Evolutionary conservation across 768 basidiomycete species (phyloP).

Genomic region (Amanita jacksonii): DNA sequence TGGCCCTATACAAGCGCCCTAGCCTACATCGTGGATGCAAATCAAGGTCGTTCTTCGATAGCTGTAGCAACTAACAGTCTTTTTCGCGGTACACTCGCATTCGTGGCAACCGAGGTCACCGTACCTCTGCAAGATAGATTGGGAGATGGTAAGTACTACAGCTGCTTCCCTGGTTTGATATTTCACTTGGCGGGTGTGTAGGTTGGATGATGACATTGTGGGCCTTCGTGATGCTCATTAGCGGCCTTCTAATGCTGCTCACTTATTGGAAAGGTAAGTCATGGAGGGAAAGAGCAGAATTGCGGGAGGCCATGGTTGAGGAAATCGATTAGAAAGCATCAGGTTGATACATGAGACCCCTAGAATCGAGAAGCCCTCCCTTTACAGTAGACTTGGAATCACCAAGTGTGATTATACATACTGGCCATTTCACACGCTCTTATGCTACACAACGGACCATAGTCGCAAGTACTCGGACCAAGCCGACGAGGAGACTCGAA

Average conservation of each 20-base stretch:
- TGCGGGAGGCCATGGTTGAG: no score
- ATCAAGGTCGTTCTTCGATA: constrained; percentile 67
- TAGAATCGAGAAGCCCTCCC: no score
- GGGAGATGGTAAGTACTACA: constrained; percentile 11
- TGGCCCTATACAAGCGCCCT: constrained; percentile 55
- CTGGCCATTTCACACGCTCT: no score
- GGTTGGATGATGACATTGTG: constrained; percentile 65
- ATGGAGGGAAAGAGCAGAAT: constrained; percentile 37
- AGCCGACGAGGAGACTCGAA: no score
- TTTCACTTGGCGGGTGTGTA: constrained; percentile 30
- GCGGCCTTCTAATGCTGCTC: constrained; percentile 47
- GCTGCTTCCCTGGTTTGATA: background rate
- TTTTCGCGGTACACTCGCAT: constrained; percentile 62
- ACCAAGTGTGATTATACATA: no score
- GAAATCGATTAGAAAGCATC: no score
- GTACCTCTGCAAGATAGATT: constrained; percentile 53
- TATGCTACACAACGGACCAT: no score
- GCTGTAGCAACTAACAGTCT: constrained; percentile 71
- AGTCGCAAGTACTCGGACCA: no score
- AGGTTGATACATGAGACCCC: no score
- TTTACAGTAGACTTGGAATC: no score
- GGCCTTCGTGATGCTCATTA: constrained; percentile 37
- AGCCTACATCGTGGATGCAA: constrained; percentile 83
- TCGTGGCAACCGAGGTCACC: constrained; percentile 61
- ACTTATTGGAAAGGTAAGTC: constrained; percentile 46